Percentiles rank a stretch among this genome's conserved stretches.
Evolutionary conservation across 2,329 filamentous ascomycete species (phyloP).

Genomic region (Lanzia echinophila): DNA sequence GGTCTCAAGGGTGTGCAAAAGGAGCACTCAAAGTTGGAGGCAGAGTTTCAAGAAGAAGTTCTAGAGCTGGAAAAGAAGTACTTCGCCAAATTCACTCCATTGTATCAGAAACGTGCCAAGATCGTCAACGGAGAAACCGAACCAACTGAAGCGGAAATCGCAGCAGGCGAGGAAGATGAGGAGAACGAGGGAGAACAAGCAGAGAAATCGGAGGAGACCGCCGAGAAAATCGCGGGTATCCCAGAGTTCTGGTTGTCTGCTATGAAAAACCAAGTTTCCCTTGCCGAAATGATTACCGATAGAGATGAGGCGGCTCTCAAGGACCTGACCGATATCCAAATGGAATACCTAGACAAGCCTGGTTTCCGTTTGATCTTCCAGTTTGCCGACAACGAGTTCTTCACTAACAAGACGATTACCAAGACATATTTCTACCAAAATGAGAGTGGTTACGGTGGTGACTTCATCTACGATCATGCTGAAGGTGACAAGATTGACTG

Average conservation of each 20-base stretch:
- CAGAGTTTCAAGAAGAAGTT: conserved; percentile 97
- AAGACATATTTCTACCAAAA: conserved; percentile 99
- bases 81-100: conserved; percentile 95
- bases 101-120: conserved; percentile 89
- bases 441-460: conserved; percentile 95
- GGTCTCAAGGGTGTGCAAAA: conserved; percentile 98
- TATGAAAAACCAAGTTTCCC: conserved; percentile 98
- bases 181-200: conserved; percentile 45
- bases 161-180: conserved; percentile 75
- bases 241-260: conserved; percentile 99
- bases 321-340: conserved; percentile 83
- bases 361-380: conserved; percentile 98
- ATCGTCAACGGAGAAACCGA: conserved; percentile 86
- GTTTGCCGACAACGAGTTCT: conserved; percentile 91
- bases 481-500: conserved; percentile 98
- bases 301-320: conserved; percentile 92
- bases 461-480: conserved; percentile 99
- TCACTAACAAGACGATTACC: conserved; percentile 92
- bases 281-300: conserved; percentile 98
- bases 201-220: conserved; percentile 46
- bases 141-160: conserved; percentile 80
- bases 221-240: conserved; percentile 62
- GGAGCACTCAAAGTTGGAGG: conserved; percentile 96
- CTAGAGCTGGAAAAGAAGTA: conserved; percentile 99
- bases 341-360: conserved; percentile 98